phyloP scores from a whole-genome alignment of 805 yeast species.

The Spathaspora hagerdaliae region DNA sequence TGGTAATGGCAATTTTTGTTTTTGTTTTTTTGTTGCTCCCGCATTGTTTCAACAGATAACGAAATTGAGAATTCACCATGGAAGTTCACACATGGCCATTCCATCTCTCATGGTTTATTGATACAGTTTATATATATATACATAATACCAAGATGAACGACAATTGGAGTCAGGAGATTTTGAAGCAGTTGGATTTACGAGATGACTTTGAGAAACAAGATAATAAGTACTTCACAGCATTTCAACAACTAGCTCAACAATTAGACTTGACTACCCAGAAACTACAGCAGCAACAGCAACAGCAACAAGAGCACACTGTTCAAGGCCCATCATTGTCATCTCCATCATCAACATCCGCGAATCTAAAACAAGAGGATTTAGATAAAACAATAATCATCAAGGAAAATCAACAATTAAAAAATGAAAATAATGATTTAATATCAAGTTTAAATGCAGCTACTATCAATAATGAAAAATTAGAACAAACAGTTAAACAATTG shows the following conservation, averaged over 20 bases:
- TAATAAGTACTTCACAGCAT: constrained; percentile 28
- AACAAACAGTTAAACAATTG: constrained; percentile 9
- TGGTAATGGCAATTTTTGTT: too few relatives aligned
- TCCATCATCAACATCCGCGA: neutral
- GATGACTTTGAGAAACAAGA: constrained; percentile 32
- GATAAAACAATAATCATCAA: constrained; percentile 3
- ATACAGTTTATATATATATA: too few relatives aligned
- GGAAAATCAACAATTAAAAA: constrained; percentile 15
- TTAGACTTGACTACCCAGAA: constrained; percentile 3
- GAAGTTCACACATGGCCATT: too few relatives aligned
- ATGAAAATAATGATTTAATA: constrained; percentile 20
- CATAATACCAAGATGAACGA: neutral
- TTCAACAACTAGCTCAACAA: constrained; percentile 22
- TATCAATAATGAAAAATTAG: constrained; percentile 21
- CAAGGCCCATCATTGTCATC: neutral
- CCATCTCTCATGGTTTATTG: too few relatives aligned
- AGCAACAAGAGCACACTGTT: neutral
- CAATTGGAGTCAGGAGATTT: constrained; percentile 21
- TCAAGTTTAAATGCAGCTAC: constrained; percentile 22
- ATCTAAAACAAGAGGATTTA: neutral
- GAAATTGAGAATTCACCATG: too few relatives aligned
- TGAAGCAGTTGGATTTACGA: constrained; percentile 21
- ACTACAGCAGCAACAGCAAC: neutral
- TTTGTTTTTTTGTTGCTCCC: too few relatives aligned
- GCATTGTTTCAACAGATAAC: too few relatives aligned